A percentile compares a stretch with the other conserved stretches of the same genome.
Conservation (phyloP, 768 basidiomycete genomes). For the Tricholoma saponaceum region DNA sequence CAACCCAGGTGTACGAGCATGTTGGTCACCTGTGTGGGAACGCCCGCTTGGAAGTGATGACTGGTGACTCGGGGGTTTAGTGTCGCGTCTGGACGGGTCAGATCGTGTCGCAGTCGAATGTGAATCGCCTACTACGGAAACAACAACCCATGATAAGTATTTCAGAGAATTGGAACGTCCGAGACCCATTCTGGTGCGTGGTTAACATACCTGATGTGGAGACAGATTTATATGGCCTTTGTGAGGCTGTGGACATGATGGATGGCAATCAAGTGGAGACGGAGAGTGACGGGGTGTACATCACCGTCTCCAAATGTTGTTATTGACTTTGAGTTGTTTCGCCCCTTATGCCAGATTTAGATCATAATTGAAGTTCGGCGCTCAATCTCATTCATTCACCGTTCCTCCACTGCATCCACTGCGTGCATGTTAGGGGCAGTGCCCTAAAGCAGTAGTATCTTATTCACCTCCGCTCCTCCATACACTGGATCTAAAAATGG, state of each 20-base stretch:
- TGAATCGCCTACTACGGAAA: conserved; percentile 1
- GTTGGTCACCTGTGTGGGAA: conserved; percentile 19
- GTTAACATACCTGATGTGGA: neutral
- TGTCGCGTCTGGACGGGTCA: conserved; percentile 13
- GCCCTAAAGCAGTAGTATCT: neutral
- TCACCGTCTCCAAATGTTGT: neutral
- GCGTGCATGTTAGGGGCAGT: neutral
- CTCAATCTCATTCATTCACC: neutral
- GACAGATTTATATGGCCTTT: neutral
- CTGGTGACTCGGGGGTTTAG: conserved; percentile 34
- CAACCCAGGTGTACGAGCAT: conserved; percentile 18
- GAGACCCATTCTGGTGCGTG: neutral
- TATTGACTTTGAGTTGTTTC: neutral
- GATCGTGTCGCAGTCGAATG: neutral
- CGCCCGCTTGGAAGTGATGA: conserved; percentile 43
- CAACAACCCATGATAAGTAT: conserved; percentile 1
- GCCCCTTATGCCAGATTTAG: neutral
- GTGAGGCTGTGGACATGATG: conserved; percentile 1
- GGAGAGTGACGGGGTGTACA: neutral
- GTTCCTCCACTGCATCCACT: neutral
- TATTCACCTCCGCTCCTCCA: neutral
- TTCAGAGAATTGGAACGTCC: conserved; percentile 1
- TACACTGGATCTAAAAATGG: too few relatives aligned
- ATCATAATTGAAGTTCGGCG: neutral
- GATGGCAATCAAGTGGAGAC: neutral